A percentile compares a stretch with the other conserved stretches of the same genome.
Conservation (phyloP, 2,329 filamentous ascomycete species). For the Penicillium sp. region DNA sequence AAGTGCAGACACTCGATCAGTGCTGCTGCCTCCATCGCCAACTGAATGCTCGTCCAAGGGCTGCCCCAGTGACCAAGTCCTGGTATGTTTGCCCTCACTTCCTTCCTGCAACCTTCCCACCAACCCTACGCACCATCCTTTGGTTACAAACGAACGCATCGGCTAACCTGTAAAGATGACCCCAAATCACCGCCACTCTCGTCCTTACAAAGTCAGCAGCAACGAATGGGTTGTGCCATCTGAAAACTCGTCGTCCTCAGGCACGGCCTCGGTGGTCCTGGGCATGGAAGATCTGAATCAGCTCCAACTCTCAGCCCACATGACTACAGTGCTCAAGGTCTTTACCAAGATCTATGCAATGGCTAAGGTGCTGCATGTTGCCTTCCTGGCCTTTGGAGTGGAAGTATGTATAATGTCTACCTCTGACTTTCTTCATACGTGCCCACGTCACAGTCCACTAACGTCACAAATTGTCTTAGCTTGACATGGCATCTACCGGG, state of each 20-base stretch:
- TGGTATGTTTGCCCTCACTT: background rate
- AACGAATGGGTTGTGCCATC: slow-evolving; percentile 31
- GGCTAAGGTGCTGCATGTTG: slow-evolving; percentile 39
- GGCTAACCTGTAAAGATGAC: background rate
- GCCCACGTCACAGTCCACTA: background rate
- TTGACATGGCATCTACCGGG: slow-evolving; percentile 34
- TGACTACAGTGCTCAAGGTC: slow-evolving; percentile 33
- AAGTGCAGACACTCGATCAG: slow-evolving; percentile 1
- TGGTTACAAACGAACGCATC: too few relatives aligned
- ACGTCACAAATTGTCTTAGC: slow-evolving; percentile 24
- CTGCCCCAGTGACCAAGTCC: background rate
- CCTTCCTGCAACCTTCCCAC: background rate
- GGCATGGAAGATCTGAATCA: slow-evolving; percentile 22
- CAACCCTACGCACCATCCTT: too few relatives aligned
- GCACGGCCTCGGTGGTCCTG: slow-evolving; percentile 10
- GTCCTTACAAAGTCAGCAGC: slow-evolving; percentile 37
- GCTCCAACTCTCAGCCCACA: slow-evolving; percentile 27
- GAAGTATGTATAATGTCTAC: slow-evolving; percentile 32
- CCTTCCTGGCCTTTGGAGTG: slow-evolving; percentile 38
- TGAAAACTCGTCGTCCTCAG: slow-evolving; percentile 1
- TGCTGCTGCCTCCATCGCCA: background rate
- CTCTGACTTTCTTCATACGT: background rate
- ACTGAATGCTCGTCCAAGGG: too few relatives aligned
- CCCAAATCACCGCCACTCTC: slow-evolving; percentile 14
- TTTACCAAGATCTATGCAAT: slow-evolving; percentile 40